A percentile compares a stretch with the other conserved stretches of the same genome.
Conservation (phyloP, 768 basidiomycete genomes). For the Tricholoma bakamatsutake region DNA sequence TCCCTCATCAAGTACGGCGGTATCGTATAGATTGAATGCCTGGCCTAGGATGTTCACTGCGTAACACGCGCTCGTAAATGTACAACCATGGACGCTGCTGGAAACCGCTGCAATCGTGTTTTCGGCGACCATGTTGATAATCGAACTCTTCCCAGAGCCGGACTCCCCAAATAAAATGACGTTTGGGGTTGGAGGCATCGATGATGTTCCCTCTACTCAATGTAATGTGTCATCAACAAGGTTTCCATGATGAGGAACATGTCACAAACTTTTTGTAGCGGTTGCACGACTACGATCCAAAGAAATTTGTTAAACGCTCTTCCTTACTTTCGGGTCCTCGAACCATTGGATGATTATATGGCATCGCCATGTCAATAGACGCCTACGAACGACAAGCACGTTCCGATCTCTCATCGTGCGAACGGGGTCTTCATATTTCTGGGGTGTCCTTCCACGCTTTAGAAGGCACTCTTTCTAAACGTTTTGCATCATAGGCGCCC, state of each 20-base stretch:
- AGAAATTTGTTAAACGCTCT: too few relatives aligned
- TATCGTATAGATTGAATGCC: constrained; percentile 28
- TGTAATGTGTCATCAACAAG: background rate
- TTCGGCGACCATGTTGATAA: constrained; percentile 34
- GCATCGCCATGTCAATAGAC: background rate
- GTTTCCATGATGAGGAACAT: background rate
- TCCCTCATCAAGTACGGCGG: constrained; percentile 34
- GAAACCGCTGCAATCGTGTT: constrained; percentile 23
- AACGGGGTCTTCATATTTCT: background rate
- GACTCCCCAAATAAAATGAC: constrained; percentile 37
- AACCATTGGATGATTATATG: background rate
- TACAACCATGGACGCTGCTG: constrained; percentile 27
- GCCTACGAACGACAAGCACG: background rate
- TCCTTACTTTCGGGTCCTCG: background rate
- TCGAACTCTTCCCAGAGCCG: constrained; percentile 35
- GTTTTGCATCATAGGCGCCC: background rate
- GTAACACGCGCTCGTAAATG: constrained; percentile 25
- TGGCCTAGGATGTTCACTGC: constrained; percentile 16
- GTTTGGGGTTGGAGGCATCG: constrained; percentile 14
- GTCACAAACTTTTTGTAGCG: background rate
- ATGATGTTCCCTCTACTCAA: background rate
- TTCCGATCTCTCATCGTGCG: background rate
- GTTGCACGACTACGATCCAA: background rate
- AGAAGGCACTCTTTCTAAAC: background rate
- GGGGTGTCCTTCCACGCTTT: background rate